Conservation (phyloP, 768 basidiomycete species). For the Chalciporus chontae region DNA sequence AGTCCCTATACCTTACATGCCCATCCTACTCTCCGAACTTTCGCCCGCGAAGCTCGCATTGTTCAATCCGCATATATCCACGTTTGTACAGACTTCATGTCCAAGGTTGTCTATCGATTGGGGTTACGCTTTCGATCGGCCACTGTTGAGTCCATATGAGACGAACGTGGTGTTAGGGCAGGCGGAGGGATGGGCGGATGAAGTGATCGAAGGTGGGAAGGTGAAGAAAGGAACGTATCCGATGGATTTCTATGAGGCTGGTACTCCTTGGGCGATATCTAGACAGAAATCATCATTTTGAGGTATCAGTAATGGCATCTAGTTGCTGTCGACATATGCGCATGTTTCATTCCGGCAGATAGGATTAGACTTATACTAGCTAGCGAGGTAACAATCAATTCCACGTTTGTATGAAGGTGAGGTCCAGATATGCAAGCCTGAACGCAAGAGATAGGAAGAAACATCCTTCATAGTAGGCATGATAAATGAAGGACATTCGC, state of each 20-base stretch:
- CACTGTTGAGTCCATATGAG: conserved; percentile 91
- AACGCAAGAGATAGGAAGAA: neutral
- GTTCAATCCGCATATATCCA: conserved; percentile 75
- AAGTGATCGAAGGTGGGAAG: conserved; percentile 18
- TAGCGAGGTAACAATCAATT: neutral
- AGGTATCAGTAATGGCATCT: conserved; percentile 1
- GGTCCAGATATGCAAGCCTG: neutral
- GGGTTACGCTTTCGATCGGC: conserved; percentile 93
- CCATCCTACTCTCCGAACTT: conserved; percentile 93
- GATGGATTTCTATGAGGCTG: conserved; percentile 95
- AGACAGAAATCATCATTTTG: conserved; percentile 52
- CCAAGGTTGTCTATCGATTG: conserved; percentile 97
- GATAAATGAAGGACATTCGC: neutral
- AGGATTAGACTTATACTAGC: too few species aligned
- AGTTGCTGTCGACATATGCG: neutral
- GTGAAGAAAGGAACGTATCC: conserved; percentile 53
- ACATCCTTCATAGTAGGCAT: neutral
- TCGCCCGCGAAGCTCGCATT: conserved; percentile 90
- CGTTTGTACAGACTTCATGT: conserved; percentile 95
- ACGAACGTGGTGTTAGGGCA: conserved; percentile 74
- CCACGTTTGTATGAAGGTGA: neutral
- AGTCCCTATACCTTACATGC: conserved; percentile 69
- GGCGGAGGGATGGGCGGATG: conserved; percentile 65
- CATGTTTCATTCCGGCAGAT: too few species aligned
- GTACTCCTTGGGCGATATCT: conserved; percentile 72